Evolutionary conservation across 768 basidiomycete genomes (phyloP), one percentile per base, ranked within the genome.

Genomic region (Russula compacta): DNA sequence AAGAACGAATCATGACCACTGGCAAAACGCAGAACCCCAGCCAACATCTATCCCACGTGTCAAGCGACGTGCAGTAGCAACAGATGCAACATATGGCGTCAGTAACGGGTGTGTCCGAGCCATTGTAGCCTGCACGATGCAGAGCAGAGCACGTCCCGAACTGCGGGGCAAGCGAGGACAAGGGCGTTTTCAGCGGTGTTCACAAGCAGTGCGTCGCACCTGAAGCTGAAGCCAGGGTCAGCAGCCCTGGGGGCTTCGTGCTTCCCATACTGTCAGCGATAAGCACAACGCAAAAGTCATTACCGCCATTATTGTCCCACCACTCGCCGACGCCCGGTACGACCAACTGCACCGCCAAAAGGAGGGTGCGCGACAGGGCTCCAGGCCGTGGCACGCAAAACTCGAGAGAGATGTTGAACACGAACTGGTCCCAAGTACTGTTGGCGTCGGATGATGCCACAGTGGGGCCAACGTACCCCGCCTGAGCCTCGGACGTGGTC

Each of bases 401-500:
- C 61, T 83, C 83, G 12, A 99, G 74, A 61, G 86, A 78, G 66
- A 95, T 84, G 17, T 72, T 74, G 72, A 95, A 95, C 24, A 76
- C 70, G 73, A 95, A 95, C 21, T 88, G 77, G 69, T 95, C 93
- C 70, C 81, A 79, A 29, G 56, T 59, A 36, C 75, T 72, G 35
- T 65, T 69, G 44, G 64, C 65, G 32, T 76, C 63, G 39, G 77
- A 70, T 29, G 24, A 3, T 29, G 24, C 24, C 24, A 29, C 24
- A 29, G 24, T 3, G 24, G 24, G 24, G 58, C 81, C 78, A 15
- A 82, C 73, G 71, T 90, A 87, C 51, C 81, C 83, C 29, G 85
- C 95, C 0, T 85, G 82, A 58, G 97, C 90, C 72, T 98, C 95
- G 71, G 87, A 89, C 59, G 91, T 94, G 48, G 95, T 99, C 72